phyloP scores from a whole-genome alignment of 2,329 filamentous ascomycete genomes.

The Leptodontidium sp. region DNA sequence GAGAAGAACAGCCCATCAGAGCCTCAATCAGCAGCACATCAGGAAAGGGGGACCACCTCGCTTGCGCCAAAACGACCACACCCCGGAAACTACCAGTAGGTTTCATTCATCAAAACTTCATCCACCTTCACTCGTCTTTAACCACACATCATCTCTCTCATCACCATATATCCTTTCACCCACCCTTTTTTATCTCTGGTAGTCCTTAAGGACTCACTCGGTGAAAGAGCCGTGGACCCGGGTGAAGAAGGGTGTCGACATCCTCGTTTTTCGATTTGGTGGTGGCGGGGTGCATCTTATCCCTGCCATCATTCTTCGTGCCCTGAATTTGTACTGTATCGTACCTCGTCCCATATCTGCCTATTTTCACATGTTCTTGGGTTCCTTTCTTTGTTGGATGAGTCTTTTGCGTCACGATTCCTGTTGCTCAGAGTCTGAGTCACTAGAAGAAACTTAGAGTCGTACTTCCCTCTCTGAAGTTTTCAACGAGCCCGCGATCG shows the following conservation, averaged over 20 bases:
- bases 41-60: not conserved
- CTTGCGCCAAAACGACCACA: not conserved
- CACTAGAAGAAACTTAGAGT: not conserved
- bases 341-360: not conserved
- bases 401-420: not conserved
- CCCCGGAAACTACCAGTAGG: too few species aligned
- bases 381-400: too few species aligned
- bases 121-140: not conserved
- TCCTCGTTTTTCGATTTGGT: not conserved
- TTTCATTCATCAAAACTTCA: too few species aligned
- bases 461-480: not conserved
- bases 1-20: not conserved
- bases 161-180: not conserved
- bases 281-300: constrained; percentile 4
- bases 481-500: too few species aligned
- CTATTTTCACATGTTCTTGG: not conserved
- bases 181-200: not conserved
- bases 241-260: not conserved
- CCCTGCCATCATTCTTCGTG: not conserved
- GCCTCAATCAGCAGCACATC: not conserved
- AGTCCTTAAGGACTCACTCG: not conserved
- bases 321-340: not conserved
- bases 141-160: not conserved
- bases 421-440: not conserved
- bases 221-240: not conserved